Base-by-base conservation (phyloP, 306 rosid genomes). In the Cercis canadensis region DNA sequence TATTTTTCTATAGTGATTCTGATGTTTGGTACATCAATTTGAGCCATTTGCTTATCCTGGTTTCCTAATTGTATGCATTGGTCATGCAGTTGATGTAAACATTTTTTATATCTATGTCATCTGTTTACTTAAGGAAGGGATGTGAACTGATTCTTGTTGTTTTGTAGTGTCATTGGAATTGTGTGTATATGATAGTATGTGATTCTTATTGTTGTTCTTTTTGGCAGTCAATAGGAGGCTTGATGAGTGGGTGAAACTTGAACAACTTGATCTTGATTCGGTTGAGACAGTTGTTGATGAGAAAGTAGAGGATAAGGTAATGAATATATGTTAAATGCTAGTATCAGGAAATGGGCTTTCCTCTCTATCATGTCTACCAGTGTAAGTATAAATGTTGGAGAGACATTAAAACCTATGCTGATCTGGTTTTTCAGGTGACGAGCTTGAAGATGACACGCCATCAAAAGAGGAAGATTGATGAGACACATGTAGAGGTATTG, bases 221-320 rank as follows among this genome's bases (percentile, higher is more conserved):
- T 69, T 67, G 59, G 62, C 85, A 91, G 99, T 91, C 65, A 95
- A 95, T 85, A 87, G 99, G 83, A 91, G 99, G 87, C 99, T 95
- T 79, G 97, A 95, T 77, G 99, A 91, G 77, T 95, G 99, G 99
- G 99, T 91, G 83, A 91, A 95, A 86, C 96, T 91, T 76, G 97
- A 95, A 11, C 99, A 89, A 63, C 96, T 95, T 64, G 97, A 95
- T 81, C 99, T 95, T 74, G 87, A 87, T 58, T 95, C 97, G 32
- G 99, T 91, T 61, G 96, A 91, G 84, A 83, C 96, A 33, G 96
- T 87, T 78, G 96, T 95, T 73, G 99, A 95, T 89, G 99, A 95
- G 86, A 95, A 95, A 88, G 99, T 95, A 69, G 99, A 95, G 83
- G 99, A 91, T 82, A 89, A 95, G 97, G 99, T 89, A 79, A 68